Percentiles rank a stretch among this genome's conserved stretches.
phyloP scores from a whole-genome alignment of 768 basidiomycete species.

The Clitopilus hobsonii region DNA sequence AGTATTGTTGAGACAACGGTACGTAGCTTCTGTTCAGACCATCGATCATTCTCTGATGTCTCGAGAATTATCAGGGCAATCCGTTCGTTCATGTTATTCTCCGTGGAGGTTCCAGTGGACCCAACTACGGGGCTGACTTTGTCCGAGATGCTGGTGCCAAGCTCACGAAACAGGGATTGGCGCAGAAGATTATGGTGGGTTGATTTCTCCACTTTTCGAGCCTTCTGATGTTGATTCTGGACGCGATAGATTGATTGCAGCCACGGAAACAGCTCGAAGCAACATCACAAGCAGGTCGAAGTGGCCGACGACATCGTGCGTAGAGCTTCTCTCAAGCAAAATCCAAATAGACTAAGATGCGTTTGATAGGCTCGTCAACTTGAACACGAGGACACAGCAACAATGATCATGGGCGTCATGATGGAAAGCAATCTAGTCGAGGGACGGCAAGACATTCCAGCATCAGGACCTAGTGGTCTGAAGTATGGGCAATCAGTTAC shows the following conservation, averaged over 20 bases:
- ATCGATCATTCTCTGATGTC: constrained; percentile 2
- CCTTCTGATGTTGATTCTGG: neutral
- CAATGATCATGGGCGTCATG: constrained; percentile 89
- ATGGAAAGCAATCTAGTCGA: constrained; percentile 89
- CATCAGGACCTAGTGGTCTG: constrained; percentile 63
- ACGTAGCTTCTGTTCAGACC: neutral
- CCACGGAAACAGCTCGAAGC: constrained; percentile 93
- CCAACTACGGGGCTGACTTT: constrained; percentile 80
- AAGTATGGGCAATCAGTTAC: constrained; percentile 87
- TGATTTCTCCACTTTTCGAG: neutral
- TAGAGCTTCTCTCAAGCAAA: constrained; percentile 7
- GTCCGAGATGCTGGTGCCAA: constrained; percentile 74
- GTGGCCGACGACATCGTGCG: constrained; percentile 89
- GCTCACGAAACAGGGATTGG: constrained; percentile 72
- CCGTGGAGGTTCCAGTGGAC: constrained; percentile 84
- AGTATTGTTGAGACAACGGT: constrained; percentile 95
- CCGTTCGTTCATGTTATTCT: constrained; percentile 92
- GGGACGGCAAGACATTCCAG: constrained; percentile 82
- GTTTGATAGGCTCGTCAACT: constrained; percentile 56
- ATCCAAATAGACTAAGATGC: constrained; percentile 13
- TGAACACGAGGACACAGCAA: constrained; percentile 63
- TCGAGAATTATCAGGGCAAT: constrained; percentile 60
- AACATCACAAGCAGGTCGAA: constrained; percentile 81
- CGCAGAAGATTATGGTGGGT: constrained; percentile 82
- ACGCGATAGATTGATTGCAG: constrained; percentile 95